Base-by-base conservation (phyloP, 106 monocot genomes). In the Alisma plantagoaquatica region DNA sequence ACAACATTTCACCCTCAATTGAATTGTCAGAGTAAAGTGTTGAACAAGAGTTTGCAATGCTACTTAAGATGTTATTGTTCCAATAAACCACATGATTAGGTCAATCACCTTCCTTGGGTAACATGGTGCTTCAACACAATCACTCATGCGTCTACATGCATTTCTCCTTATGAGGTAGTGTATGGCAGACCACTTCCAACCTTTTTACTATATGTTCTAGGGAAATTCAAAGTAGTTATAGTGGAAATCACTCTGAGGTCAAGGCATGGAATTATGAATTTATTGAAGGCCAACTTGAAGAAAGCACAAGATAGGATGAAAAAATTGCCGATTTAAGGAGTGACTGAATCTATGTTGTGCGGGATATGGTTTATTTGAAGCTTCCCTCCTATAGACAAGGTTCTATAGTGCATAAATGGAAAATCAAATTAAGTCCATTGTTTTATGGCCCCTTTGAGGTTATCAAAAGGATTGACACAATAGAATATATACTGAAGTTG, bases 101-200 rank as follows among this genome's bases (percentile, higher is more conserved):
- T 11, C 1, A 21, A 26, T 18, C 27, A 1, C 23, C 10, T 59
- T 1, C 8, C 58, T 11, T 35, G 33, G 43, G 58, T 43, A 2
- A 27, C 41, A 18, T 59, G 17, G 2, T 43, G 20, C 42, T 59
- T 24, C 43, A 59, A 59, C 19, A 59, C 58, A 2, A 44, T 1
- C 24, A 1, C 2, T n/a, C 42, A 59, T n/a, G 24, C 43, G 3
- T 41, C 58, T 21, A 27, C 21, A 3, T 24, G 15, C 9, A 2
- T 59, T 2, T 4, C 43, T 1, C 58, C 58, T 22, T 59, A 25
- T 26, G 25, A 59, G 21, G 58, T 20, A 19, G 10, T 59, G 1
- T 59, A 59, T 29, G 58, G 58, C 6, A 7, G 14, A 5, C 35
- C 35, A 7, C 35, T 14, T 7, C 35, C 35, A 5, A 38, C 5